Percentiles rank a stretch among this genome's conserved stretches.
These are phyloP conservation scores for Debaryomyces hansenii DNA, from an alignment of 805 yeast genomes.

Conservation along the genomic window DNA sequence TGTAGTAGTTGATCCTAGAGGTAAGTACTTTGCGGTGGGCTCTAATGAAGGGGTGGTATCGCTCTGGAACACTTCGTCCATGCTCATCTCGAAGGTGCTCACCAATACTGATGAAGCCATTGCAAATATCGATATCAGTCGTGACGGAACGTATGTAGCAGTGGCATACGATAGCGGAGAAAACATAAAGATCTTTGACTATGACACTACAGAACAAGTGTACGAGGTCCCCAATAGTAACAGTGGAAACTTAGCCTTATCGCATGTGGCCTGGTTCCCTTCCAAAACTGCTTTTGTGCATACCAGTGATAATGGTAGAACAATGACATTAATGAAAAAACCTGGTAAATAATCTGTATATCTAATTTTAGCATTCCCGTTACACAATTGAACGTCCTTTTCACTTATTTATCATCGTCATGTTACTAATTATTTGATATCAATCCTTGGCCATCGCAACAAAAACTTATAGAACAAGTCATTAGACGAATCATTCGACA, in stretches of 20 bases:
- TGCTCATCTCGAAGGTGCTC: slow-evolving; percentile 37
- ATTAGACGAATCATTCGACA: too few relatives aligned
- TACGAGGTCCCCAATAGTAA: slow-evolving; percentile 29
- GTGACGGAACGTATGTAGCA: slow-evolving; percentile 49
- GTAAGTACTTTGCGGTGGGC: slow-evolving; percentile 51
- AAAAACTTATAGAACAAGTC: too few relatives aligned
- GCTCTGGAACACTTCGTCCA: slow-evolving; percentile 45
- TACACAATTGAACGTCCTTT: too few relatives aligned
- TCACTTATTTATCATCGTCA: too few relatives aligned
- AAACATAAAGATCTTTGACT: slow-evolving; percentile 42
- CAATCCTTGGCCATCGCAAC: too few relatives aligned
- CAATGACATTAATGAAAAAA: slow-evolving; percentile 23
- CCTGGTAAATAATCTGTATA: slow-evolving; percentile 6
- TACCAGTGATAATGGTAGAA: slow-evolving; percentile 29
- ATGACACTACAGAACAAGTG: slow-evolving; percentile 24
- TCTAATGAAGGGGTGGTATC: slow-evolving; percentile 58
- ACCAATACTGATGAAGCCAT: slow-evolving; percentile 46
- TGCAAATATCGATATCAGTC: slow-evolving; percentile 35
- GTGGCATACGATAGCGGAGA: slow-evolving; percentile 44
- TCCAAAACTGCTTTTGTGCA: slow-evolving; percentile 30
- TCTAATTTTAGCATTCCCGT: not conserved
- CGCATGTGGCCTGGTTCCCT: slow-evolving; percentile 35
- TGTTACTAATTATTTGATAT: too few relatives aligned
- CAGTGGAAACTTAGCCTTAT: slow-evolving; percentile 26
- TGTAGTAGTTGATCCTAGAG: slow-evolving; percentile 52